Conservation (phyloP, 208 protist genomes). For the Phytomonas sp. region DNA sequence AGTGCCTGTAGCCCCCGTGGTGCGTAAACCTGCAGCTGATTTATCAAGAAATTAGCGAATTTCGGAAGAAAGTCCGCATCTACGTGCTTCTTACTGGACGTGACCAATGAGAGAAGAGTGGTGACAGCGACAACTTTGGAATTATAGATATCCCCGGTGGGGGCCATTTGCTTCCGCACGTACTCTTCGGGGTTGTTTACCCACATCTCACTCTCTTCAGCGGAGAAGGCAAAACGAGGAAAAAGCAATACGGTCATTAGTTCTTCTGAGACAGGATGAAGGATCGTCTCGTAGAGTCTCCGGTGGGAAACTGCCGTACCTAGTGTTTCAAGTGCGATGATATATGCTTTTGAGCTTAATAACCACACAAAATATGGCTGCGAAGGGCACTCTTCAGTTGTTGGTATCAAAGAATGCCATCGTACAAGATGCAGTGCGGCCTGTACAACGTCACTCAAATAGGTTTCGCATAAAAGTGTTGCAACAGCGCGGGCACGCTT, state of each 20-base stretch:
- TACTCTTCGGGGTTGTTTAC: slow-evolving; percentile 88
- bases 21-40: slow-evolving; percentile 51
- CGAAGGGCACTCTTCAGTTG: slow-evolving; percentile 7
- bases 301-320: slow-evolving; percentile 34
- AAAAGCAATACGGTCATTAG: slow-evolving; percentile 83
- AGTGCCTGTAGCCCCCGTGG: slow-evolving; percentile 18
- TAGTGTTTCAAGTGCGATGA: slow-evolving; percentile 67
- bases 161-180: slow-evolving; percentile 76
- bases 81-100: slow-evolving; percentile 56
- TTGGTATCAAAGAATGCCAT: slow-evolving; percentile 50
- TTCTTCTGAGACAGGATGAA: slow-evolving; percentile 53
- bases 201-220: slow-evolving; percentile 82
- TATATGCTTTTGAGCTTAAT: slow-evolving; percentile 82
- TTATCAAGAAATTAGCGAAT: slow-evolving; percentile 73
- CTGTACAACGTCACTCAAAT: slow-evolving; percentile 31
- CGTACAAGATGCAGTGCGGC: slow-evolving; percentile 52
- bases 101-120: slow-evolving; percentile 59
- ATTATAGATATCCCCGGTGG: slow-evolving; percentile 72
- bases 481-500: slow-evolving; percentile 37
- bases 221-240: slow-evolving; percentile 78
- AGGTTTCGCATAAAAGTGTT: slow-evolving; percentile 37
- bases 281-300: slow-evolving; percentile 29
- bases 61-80: slow-evolving; percentile 34
- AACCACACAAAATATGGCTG: background rate
- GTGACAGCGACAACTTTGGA: slow-evolving; percentile 60